These are phyloP conservation scores for Hyphodiscus hymeniophilus DNA, from an alignment of 495 filamentous ascomycete genomes.

Conservation along the genomic window DNA sequence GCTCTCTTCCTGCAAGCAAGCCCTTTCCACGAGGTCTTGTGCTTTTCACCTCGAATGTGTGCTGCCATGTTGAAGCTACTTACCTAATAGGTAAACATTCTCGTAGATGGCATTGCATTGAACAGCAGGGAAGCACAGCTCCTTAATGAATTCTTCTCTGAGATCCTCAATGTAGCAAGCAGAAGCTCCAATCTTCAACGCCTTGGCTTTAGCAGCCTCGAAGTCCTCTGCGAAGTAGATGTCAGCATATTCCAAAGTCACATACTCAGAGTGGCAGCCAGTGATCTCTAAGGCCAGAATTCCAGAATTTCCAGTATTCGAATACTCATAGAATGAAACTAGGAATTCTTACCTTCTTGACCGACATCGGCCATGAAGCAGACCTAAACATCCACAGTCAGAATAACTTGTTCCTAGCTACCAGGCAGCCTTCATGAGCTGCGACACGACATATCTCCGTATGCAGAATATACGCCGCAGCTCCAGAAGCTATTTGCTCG, in stretches of 20 bases:
- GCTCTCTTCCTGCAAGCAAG: neutral
- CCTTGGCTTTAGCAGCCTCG: slow-evolving; percentile 56
- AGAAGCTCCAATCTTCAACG: slow-evolving; percentile 59
- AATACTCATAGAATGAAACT: slow-evolving; percentile 4
- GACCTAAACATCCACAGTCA: slow-evolving; percentile 12
- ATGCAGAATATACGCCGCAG: neutral
- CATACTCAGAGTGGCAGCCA: too few relatives aligned
- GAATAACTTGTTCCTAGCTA: neutral
- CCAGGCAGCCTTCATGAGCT: slow-evolving; percentile 1
- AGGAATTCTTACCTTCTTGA: slow-evolving; percentile 37
- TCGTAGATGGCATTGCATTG: slow-evolving; percentile 87
- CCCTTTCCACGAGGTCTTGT: neutral
- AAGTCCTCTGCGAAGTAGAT: slow-evolving; percentile 43
- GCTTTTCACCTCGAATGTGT: neutral
- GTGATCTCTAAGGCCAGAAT: too few relatives aligned
- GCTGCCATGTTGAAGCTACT: neutral
- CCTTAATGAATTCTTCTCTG: slow-evolving; percentile 69
- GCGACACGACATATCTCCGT: slow-evolving; percentile 13
- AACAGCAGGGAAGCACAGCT: slow-evolving; percentile 82
- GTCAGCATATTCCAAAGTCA: slow-evolving; percentile 6
- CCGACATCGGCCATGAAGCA: slow-evolving; percentile 54
- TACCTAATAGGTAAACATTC: slow-evolving; percentile 68
- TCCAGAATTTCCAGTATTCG: too few relatives aligned
- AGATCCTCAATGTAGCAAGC: slow-evolving; percentile 59
- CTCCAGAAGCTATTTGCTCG: neutral